A percentile compares a stretch with the other conserved stretches of the same genome.
Evolutionary conservation across 257 asterid genomes (phyloP).

Genomic region (Galeopsis tetrahit): DNA sequence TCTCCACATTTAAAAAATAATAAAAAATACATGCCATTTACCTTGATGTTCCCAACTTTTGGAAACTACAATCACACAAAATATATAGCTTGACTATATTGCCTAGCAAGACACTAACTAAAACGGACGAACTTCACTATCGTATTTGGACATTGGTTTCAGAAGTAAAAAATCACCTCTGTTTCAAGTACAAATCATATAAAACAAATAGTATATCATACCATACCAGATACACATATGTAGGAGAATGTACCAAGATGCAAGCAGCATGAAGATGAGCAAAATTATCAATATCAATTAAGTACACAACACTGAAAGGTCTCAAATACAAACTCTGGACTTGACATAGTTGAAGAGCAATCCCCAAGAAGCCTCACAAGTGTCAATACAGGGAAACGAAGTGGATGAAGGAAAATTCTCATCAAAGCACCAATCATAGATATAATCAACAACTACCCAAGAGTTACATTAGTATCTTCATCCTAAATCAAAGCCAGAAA

Average conservation of each 20-base stretch:
- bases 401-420: constrained; percentile 20
- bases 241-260: not conserved
- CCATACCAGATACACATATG: not conserved
- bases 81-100: too few relatives aligned
- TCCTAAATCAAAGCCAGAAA: constrained; percentile 34
- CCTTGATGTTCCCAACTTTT: too few relatives aligned
- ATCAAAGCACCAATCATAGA: constrained; percentile 32
- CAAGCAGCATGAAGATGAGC: not conserved
- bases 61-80: too few relatives aligned
- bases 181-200: not conserved
- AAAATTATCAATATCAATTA: not conserved
- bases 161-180: too few relatives aligned
- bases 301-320: constrained; percentile 11
- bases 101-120: too few relatives aligned
- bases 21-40: too few relatives aligned
- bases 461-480: constrained; percentile 38
- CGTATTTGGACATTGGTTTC: not conserved
- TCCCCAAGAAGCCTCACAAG: constrained; percentile 30
- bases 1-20: too few relatives aligned
- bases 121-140: too few relatives aligned
- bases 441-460: constrained; percentile 28
- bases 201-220: too few relatives aligned
- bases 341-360: constrained; percentile 19
- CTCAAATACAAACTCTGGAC: constrained; percentile 24
- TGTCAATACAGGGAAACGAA: constrained; percentile 8